Evolutionary conservation across 495 filamentous ascomycete species (phyloP).

Genomic region (Aspergillus haitiensis): DNA sequence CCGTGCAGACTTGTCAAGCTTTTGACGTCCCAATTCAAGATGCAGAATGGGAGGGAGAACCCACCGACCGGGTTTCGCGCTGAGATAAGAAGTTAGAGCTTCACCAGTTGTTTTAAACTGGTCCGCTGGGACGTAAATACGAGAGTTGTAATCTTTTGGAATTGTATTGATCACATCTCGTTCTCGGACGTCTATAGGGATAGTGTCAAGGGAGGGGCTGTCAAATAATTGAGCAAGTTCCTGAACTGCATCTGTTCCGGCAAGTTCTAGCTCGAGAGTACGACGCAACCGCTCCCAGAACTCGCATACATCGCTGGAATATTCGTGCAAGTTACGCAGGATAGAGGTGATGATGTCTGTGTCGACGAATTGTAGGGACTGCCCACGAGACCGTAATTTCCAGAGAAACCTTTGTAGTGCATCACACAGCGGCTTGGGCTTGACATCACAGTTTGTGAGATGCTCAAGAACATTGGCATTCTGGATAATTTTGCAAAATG

Average conservation of each 20-base stretch:
- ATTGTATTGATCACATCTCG: slow-evolving; percentile 33
- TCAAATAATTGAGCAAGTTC: slow-evolving; percentile 50
- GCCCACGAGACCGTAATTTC: slow-evolving; percentile 38
- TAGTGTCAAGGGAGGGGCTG: slow-evolving; percentile 27
- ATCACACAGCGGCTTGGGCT: slow-evolving; percentile 53
- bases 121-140: slow-evolving; percentile 40
- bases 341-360: slow-evolving; percentile 46
- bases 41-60: slow-evolving; percentile 52
- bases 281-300: slow-evolving; percentile 57
- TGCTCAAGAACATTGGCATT: slow-evolving; percentile 51
- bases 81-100: slow-evolving; percentile 34
- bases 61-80: slow-evolving; percentile 40
- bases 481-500: slow-evolving; percentile 58
- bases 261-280: slow-evolving; percentile 53
- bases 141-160: slow-evolving; percentile 43
- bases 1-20: slow-evolving; percentile 50
- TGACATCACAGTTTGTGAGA: slow-evolving; percentile 45
- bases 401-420: slow-evolving; percentile 50
- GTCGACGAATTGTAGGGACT: slow-evolving; percentile 44
- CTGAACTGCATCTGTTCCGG: slow-evolving; percentile 42
- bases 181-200: slow-evolving; percentile 6
- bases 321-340: slow-evolving; percentile 46
- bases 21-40: slow-evolving; percentile 60
- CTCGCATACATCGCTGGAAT: slow-evolving; percentile 47
- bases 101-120: slow-evolving; percentile 35